Conservation (phyloP, 2,329 filamentous ascomycete genomes). For the Rhytidhysteron rufulum region DNA sequence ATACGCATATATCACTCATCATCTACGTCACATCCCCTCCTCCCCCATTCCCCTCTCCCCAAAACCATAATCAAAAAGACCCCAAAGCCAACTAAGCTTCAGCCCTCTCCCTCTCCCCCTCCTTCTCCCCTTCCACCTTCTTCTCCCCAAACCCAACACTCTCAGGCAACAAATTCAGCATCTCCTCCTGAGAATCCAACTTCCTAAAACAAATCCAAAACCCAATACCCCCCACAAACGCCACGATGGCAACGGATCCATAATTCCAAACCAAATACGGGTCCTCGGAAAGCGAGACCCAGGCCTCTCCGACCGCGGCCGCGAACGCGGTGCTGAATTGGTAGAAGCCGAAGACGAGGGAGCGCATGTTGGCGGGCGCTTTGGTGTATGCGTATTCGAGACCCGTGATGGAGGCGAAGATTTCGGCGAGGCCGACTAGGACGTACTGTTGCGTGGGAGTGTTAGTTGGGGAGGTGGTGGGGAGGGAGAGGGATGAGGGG, state of each 20-base stretch:
- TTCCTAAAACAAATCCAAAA: conserved; percentile 30
- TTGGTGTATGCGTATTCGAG: conserved; percentile 73
- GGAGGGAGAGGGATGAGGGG: too few species aligned
- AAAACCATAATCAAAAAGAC: too few species aligned
- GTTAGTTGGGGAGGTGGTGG: conserved; percentile 37
- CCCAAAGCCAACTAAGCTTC: too few species aligned
- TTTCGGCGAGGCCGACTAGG: conserved; percentile 57
- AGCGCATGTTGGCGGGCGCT: conserved; percentile 62
- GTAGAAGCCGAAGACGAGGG: conserved; percentile 32
- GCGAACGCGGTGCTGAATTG: conserved; percentile 32
- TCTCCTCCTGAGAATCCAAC: conserved; percentile 33
- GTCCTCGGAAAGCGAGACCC: conserved; percentile 15
- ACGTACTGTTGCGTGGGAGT: conserved; percentile 53
- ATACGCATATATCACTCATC: too few species aligned
- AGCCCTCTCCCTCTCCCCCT: too few species aligned
- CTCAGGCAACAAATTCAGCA: conserved; percentile 35
- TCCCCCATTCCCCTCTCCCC: too few species aligned
- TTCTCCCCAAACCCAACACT: too few species aligned
- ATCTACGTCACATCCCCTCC: too few species aligned
- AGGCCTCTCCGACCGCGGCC: conserved; percentile 15
- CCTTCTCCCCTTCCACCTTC: too few species aligned
- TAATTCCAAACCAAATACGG: conserved; percentile 27
- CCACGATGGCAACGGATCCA: conserved; percentile 31
- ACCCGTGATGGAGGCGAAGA: conserved; percentile 64
- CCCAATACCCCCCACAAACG: conserved; percentile 26